Evolutionary conservation across 2,329 filamentous ascomycete genomes (phyloP).

Genomic region (Fusarium napiforme): DNA sequence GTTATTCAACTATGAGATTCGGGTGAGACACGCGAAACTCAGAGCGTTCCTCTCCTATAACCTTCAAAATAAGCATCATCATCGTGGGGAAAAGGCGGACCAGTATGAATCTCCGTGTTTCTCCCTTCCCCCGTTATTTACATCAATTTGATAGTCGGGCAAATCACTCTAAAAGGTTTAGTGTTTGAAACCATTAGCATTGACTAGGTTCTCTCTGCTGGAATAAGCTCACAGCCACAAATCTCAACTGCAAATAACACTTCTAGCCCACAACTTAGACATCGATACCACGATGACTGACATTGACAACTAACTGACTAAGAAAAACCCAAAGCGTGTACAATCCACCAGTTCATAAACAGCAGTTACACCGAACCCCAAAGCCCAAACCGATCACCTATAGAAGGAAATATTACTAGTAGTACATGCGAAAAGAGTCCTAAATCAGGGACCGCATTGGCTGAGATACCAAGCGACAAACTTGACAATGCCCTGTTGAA

Average conservation of each 20-base stretch:
- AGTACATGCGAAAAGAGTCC: neutral
- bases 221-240: too few relatives aligned
- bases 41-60: neutral
- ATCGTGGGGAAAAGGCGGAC: accelerated
- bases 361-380: neutral
- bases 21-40: neutral
- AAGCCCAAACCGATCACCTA: neutral
- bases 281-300: too few relatives aligned
- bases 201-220: too few relatives aligned
- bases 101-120: neutral
- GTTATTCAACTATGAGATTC: neutral
- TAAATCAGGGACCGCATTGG: neutral
- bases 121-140: neutral
- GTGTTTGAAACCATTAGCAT: too few relatives aligned
- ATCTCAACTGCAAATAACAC: too few relatives aligned
- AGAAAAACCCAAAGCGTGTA: neutral
- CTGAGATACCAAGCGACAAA: constrained; percentile 14
- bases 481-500: constrained; percentile 4
- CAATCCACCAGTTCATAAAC: neutral
- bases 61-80: neutral
- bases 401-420: neutral
- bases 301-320: neutral
- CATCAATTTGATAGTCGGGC: accelerated
- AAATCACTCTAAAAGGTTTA: too few relatives aligned
- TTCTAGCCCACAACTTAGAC: too few relatives aligned